A percentile compares a stretch with the other conserved stretches of the same genome.
phyloP scores from a whole-genome alignment of 495 filamentous ascomycete genomes.

The Penicillium parvum region DNA sequence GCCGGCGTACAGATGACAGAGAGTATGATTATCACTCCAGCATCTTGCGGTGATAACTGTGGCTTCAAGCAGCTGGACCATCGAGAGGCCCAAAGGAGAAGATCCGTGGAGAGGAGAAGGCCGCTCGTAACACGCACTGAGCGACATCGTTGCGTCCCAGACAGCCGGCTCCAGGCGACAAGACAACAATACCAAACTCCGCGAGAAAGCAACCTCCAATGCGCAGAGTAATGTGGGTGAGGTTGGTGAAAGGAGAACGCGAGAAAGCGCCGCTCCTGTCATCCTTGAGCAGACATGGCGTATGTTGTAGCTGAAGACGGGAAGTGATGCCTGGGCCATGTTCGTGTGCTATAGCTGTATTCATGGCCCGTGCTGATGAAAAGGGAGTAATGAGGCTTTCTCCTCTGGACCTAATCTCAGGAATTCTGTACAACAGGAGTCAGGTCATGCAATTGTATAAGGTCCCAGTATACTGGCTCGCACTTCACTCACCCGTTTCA shows the following conservation, averaged over 20 bases:
- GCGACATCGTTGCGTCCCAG: slow-evolving; percentile 24
- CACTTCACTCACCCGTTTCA: too few species aligned
- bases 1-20: slow-evolving; percentile 33
- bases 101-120: too few species aligned
- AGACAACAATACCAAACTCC: slow-evolving; percentile 14
- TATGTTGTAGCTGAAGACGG: slow-evolving; percentile 1
- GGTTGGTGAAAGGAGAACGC: slow-evolving; percentile 20
- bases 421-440: slow-evolving; percentile 2
- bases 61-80: slow-evolving; percentile 11
- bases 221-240: slow-evolving; percentile 12
- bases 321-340: background rate
- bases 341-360: slow-evolving; percentile 6
- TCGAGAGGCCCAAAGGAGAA: too few species aligned
- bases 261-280: slow-evolving; percentile 19
- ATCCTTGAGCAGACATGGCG: slow-evolving; percentile 3
- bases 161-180: slow-evolving; percentile 20
- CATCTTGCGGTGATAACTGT: slow-evolving; percentile 14
- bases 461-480: too few species aligned
- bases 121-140: slow-evolving; percentile 18
- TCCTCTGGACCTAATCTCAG: slow-evolving; percentile 16
- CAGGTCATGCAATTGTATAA: too few species aligned
- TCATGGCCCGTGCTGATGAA: slow-evolving; percentile 18
- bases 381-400: slow-evolving; percentile 14
- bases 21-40: slow-evolving; percentile 43
- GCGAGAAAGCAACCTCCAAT: slow-evolving; percentile 17